Evolutionary conservation across 139 green algal genomes (phyloP).

Genomic region (Pseudopediastrum boryanum): DNA sequence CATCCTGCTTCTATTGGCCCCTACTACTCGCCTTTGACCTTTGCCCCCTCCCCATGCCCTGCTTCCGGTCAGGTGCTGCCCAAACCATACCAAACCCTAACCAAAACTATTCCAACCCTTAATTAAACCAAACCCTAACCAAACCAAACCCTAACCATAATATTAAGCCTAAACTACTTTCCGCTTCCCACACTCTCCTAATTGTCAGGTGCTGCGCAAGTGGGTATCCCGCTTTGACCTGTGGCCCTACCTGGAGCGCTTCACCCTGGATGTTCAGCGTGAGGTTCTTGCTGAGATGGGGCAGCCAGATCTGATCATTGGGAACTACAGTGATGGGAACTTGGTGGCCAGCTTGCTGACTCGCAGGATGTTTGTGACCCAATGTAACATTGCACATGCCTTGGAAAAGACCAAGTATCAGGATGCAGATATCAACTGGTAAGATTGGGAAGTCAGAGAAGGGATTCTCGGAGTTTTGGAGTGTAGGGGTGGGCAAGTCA

Average conservation of each 20-base stretch:
- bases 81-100: too few relatives aligned
- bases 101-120: too few relatives aligned
- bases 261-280: constrained; percentile 70
- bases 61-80: too few relatives aligned
- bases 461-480: too few relatives aligned
- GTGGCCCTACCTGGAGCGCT: constrained; percentile 87
- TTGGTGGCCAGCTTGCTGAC: constrained; percentile 79
- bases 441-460: too few relatives aligned
- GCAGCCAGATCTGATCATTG: constrained; percentile 80
- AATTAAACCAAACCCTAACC: too few relatives aligned
- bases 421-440: constrained; percentile 82
- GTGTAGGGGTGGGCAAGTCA: too few relatives aligned
- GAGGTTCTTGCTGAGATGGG: constrained; percentile 56
- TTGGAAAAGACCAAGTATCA: constrained; percentile 89
- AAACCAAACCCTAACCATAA: too few relatives aligned
- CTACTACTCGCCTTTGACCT: too few relatives aligned
- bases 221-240: constrained; percentile 83
- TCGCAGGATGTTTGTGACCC: constrained; percentile 51
- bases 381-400: constrained; percentile 87
- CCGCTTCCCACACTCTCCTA: neutral
- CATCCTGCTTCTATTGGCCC: too few relatives aligned
- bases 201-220: constrained; percentile 54
- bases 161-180: too few relatives aligned
- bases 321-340: constrained; percentile 88
- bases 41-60: too few relatives aligned